Conservation (phyloP, 768 basidiomycete species). For the Tulasnella sp. region DNA sequence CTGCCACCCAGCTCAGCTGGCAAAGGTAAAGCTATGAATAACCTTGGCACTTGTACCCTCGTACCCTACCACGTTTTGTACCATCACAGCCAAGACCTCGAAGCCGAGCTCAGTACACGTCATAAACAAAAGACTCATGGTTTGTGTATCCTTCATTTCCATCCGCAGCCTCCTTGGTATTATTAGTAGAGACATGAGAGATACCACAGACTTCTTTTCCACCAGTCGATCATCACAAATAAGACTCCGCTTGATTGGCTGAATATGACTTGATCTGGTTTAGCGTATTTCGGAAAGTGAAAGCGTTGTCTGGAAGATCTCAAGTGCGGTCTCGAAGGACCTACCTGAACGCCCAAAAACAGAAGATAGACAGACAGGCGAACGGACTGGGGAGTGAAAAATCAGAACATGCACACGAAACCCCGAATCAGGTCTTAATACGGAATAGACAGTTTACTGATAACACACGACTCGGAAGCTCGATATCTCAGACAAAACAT, state of each 20-base stretch:
- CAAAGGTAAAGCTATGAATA: background rate
- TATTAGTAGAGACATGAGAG: background rate
- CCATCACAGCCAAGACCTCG: background rate
- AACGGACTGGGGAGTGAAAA: background rate
- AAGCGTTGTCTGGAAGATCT: background rate
- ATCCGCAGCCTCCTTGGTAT: background rate
- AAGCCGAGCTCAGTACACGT: background rate
- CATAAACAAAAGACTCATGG: background rate
- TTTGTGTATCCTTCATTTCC: background rate
- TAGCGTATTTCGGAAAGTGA: background rate
- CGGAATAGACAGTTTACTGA: background rate
- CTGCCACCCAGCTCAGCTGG: background rate
- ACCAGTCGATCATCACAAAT: background rate
- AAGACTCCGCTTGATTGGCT: background rate
- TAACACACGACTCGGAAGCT: background rate
- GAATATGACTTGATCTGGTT: background rate
- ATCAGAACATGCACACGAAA: background rate
- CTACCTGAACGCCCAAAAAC: too few relatives aligned
- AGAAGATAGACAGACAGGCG: too few relatives aligned
- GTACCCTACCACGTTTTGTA: background rate
- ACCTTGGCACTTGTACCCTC: background rate
- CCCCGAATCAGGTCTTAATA: background rate
- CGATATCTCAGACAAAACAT: background rate
- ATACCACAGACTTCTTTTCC: too few relatives aligned
- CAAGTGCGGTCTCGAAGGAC: background rate